Evolutionary conservation across 495 filamentous ascomycete species (phyloP).

Genomic region (Aspergillus diversus): DNA sequence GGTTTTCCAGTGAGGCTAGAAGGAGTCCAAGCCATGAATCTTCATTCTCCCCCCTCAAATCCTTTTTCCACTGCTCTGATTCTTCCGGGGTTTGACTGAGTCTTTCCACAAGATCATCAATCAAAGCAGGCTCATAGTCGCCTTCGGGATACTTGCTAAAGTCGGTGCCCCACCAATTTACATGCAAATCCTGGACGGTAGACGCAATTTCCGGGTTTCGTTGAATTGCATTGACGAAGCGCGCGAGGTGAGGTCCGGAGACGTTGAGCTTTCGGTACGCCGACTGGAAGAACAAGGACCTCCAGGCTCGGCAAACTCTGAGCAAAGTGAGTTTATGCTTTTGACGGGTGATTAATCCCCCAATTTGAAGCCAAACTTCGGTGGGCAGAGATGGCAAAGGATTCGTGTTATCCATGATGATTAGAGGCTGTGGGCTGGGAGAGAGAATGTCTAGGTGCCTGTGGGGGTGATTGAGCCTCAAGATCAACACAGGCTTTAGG

Average conservation of each 20-base stretch:
- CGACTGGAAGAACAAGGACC: background rate
- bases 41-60: conserved; percentile 4
- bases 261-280: background rate
- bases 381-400: background rate
- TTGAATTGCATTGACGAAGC: background rate
- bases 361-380: conserved; percentile 5
- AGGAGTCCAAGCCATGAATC: conserved; percentile 17
- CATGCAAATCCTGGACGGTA: background rate
- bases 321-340: background rate
- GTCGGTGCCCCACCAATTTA: background rate
- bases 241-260: background rate
- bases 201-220: conserved; percentile 7
- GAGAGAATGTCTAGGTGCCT: too few relatives aligned
- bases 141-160: background rate
- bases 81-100: conserved; percentile 11
- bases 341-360: background rate
- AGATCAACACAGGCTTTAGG: too few relatives aligned
- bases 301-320: conserved; percentile 7
- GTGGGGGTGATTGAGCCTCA: too few relatives aligned
- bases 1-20: conserved; percentile 13
- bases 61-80: conserved; percentile 8
- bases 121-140: background rate
- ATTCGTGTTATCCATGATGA: too few relatives aligned
- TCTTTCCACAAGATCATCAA: background rate
- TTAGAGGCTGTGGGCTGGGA: too few relatives aligned